These are phyloP conservation scores for Venturia effusa DNA, from an alignment of 2,329 filamentous ascomycete genomes.

Conservation along the genomic window DNA sequence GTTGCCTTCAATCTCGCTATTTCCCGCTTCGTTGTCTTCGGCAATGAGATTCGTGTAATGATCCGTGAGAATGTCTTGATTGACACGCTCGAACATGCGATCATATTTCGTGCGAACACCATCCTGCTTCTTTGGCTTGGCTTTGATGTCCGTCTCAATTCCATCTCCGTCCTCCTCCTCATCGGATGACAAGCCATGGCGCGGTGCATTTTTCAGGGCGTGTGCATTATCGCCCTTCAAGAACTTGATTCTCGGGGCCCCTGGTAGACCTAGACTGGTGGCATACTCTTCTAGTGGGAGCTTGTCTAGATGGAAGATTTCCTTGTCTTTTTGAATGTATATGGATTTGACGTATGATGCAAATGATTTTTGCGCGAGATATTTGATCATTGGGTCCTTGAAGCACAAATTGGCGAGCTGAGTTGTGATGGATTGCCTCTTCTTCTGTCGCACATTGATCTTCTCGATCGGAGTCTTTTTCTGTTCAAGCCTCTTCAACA, in stretches of 20 bases:
- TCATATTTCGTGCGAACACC: conserved; percentile 90
- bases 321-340: conserved; percentile 82
- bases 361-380: conserved; percentile 92
- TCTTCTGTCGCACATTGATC: conserved; percentile 80
- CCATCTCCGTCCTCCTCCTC: conserved; percentile 42
- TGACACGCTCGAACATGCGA: conserved; percentile 93
- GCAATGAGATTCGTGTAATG: conserved; percentile 84
- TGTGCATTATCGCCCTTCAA: conserved; percentile 83
- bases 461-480: conserved; percentile 83
- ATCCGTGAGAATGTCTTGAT: conserved; percentile 88
- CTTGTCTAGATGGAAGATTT: conserved; percentile 74
- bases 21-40: conserved; percentile 40
- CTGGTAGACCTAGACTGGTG: conserved; percentile 74
- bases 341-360: conserved; percentile 80
- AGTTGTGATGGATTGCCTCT: conserved; percentile 74
- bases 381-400: conserved; percentile 86
- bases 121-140: conserved; percentile 50
- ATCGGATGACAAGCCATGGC: conserved; percentile 45
- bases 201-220: conserved; percentile 71
- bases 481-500: conserved; percentile 71
- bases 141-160: conserved; percentile 30
- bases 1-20: conserved; percentile 24
- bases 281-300: conserved; percentile 81
- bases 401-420: conserved; percentile 93
- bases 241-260: conserved; percentile 87